These are phyloP conservation scores for Atalantia buxifolia DNA, from an alignment of 345 rosid genomes.

Conservation along the genomic window DNA sequence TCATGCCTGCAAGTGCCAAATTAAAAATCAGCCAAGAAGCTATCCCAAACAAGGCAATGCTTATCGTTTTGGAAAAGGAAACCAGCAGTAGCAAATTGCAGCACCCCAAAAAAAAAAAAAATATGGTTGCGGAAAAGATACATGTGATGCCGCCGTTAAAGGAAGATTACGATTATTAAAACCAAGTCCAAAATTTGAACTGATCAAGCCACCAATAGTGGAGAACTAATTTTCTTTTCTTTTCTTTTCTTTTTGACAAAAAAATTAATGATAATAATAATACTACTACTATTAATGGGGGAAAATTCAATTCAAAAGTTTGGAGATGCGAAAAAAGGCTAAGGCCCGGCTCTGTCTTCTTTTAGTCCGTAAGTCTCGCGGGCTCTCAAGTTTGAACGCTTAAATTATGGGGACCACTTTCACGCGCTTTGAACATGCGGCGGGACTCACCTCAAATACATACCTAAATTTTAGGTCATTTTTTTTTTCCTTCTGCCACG, in stretches of 20 bases:
- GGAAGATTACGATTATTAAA: background rate
- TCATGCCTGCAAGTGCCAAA: background rate
- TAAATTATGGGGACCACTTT: constrained; percentile 25
- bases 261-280: background rate
- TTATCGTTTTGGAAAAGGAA: background rate
- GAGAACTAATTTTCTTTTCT: background rate
- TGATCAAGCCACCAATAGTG: background rate
- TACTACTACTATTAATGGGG: background rate
- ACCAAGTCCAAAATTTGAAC: constrained; percentile 8
- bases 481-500: background rate
- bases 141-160: background rate
- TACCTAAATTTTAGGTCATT: background rate
- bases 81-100: background rate
- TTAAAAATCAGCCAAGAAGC: background rate
- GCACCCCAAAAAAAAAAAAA: background rate
- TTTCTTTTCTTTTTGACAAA: background rate
- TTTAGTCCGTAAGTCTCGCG: constrained; percentile 20
- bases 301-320: background rate
- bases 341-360: background rate
- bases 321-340: background rate
- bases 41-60: background rate
- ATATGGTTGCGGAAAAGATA: background rate
- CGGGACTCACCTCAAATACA: constrained; percentile 2
- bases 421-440: constrained; percentile 23
- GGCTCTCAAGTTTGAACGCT: constrained; percentile 9